Evolutionary conservation across 2,329 filamentous ascomycete species (phyloP).

Genomic region (Incumbomyces delicatus): DNA sequence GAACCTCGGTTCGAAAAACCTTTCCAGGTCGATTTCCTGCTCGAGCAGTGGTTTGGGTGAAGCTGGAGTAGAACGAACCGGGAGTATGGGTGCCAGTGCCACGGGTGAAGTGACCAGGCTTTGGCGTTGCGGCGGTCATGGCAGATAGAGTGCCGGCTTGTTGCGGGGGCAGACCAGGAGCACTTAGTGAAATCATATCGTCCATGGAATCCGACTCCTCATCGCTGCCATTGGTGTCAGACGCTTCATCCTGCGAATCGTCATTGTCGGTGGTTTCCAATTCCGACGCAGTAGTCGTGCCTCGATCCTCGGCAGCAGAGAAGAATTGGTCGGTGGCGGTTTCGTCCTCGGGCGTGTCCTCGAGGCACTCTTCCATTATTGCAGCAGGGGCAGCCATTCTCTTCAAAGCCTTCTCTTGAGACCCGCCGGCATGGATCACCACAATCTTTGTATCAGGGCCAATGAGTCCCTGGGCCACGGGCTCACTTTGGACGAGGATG

Average conservation of each 20-base stretch:
- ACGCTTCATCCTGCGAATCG: constrained; percentile 50
- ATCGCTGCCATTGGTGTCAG: constrained; percentile 48
- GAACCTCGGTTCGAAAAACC: constrained; percentile 71
- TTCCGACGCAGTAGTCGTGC: constrained; percentile 33
- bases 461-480: constrained; percentile 78
- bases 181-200: constrained; percentile 82
- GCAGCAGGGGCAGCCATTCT: constrained; percentile 39
- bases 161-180: constrained; percentile 67
- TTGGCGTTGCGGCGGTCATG: constrained; percentile 69
- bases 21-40: constrained; percentile 63
- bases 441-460: constrained; percentile 73
- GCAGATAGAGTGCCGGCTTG: constrained; percentile 71
- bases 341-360: constrained; percentile 57
- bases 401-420: constrained; percentile 32
- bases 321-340: constrained; percentile 85
- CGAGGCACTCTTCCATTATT: constrained; percentile 50
- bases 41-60: constrained; percentile 72
- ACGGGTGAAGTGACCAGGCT: constrained; percentile 55
- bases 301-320: constrained; percentile 75
- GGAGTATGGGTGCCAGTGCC: constrained; percentile 70
- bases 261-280: constrained; percentile 41
- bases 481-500: constrained; percentile 86
- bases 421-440: constrained; percentile 47
- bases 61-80: constrained; percentile 79
- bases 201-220: constrained; percentile 84